Evolutionary conservation across 257 asterid genomes (phyloP).

Genomic region (Solanum chilense): DNA sequence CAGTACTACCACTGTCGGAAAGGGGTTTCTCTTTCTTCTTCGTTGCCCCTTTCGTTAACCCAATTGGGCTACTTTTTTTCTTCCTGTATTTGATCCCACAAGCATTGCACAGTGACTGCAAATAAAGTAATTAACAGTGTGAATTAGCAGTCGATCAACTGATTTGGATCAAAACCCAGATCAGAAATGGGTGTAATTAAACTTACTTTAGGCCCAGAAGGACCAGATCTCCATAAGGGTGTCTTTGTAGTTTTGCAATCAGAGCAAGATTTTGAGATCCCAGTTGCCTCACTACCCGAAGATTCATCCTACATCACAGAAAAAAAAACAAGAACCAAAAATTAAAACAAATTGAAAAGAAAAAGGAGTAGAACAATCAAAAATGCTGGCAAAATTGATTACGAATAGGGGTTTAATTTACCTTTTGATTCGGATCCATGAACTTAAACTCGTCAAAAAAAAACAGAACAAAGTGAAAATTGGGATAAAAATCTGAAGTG

Average conservation of each 20-base stretch:
- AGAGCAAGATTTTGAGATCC: conserved; percentile 27
- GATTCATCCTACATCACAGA: conserved; percentile 20
- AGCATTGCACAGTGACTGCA: conserved; percentile 68
- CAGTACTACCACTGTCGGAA: not conserved
- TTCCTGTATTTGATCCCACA: conserved; percentile 63
- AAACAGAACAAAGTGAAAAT: not conserved
- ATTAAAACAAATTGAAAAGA: not conserved
- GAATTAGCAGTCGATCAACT: not conserved
- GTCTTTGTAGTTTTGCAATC: conserved; percentile 62
- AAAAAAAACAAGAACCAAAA: not conserved
- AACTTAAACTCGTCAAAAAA: not conserved
- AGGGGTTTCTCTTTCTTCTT: not conserved
- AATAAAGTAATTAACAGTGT: not conserved
- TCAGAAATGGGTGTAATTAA: not conserved
- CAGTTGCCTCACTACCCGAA: conserved; percentile 3
- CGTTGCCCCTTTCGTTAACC: not conserved
- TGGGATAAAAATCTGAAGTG: not conserved
- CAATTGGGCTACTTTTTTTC: conserved; percentile 12
- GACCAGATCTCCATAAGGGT: conserved; percentile 78
- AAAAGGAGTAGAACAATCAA: not conserved
- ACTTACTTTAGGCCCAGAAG: conserved; percentile 60
- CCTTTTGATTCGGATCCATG: conserved; percentile 37
- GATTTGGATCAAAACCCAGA: not conserved
- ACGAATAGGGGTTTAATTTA: not conserved
- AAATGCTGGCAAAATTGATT: not conserved